Evolutionary conservation across 73 alveolate genomes (phyloP).

Genomic region (Breviolum minutum): DNA sequence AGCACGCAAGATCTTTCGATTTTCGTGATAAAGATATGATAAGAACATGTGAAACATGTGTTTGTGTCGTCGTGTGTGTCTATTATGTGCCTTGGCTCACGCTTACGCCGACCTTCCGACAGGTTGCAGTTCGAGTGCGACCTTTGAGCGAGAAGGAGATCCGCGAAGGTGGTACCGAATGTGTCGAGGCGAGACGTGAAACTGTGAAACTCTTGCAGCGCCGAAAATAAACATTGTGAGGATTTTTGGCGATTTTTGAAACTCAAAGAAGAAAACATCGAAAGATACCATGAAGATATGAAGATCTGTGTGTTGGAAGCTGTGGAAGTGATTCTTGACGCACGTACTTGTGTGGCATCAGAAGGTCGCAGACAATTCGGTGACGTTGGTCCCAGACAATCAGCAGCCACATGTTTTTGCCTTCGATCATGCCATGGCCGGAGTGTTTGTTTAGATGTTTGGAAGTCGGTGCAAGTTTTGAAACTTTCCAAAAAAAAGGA

Average conservation of each 20-base stretch:
- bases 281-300: background rate
- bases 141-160: constrained; percentile 92
- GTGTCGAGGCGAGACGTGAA: constrained; percentile 92
- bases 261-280: too few species aligned
- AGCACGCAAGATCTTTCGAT: too few species aligned
- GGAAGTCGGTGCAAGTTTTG: too few species aligned
- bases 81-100: background rate
- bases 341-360: background rate
- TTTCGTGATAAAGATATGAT: too few species aligned
- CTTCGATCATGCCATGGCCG: constrained; percentile 46
- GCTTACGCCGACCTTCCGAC: too few species aligned
- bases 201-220: too few species aligned
- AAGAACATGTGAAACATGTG: too few species aligned
- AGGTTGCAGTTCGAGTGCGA: constrained; percentile 86
- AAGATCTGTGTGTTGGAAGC: background rate
- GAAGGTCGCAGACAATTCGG: constrained; percentile 59
- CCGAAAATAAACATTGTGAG: too few species aligned
- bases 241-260: too few species aligned
- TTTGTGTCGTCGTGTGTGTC: background rate
- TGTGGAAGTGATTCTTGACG: background rate
- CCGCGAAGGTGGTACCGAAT: constrained; percentile 77
- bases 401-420: constrained; percentile 82
- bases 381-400: constrained; percentile 58
- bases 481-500: too few species aligned
- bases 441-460: background rate